A percentile compares a stretch with the other conserved stretches of the same genome.
These are phyloP conservation scores for Nannizziopsis arthrosporioides DNA, from an alignment of 2,329 filamentous ascomycete genomes.

Conservation along the genomic window DNA sequence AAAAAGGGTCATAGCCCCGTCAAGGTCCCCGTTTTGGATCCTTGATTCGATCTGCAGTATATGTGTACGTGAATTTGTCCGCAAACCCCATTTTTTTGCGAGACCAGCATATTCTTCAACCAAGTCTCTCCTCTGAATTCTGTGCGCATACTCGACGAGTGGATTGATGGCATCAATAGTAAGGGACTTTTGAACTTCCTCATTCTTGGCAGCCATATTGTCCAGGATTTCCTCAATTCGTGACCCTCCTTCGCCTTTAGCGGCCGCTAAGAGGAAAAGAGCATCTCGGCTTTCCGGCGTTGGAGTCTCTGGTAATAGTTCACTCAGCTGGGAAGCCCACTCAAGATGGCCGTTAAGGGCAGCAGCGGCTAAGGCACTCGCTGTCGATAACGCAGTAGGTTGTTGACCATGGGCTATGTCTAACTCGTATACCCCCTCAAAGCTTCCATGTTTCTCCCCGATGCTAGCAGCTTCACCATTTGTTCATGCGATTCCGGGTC, in stretches of 20 bases:
- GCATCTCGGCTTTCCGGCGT: slow-evolving; percentile 56
- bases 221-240: slow-evolving; percentile 62
- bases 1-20: slow-evolving; percentile 47
- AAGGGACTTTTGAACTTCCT: slow-evolving; percentile 39
- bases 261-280: slow-evolving; percentile 62
- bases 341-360: slow-evolving; percentile 47
- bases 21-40: slow-evolving; percentile 59
- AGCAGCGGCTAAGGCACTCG: slow-evolving; percentile 49
- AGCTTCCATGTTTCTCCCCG: slow-evolving; percentile 45
- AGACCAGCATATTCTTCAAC: slow-evolving; percentile 63
- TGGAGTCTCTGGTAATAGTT: slow-evolving; percentile 34
- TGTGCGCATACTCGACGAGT: slow-evolving; percentile 60
- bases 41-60: slow-evolving; percentile 66
- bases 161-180: slow-evolving; percentile 64
- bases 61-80: slow-evolving; percentile 57
- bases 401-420: slow-evolving; percentile 34
- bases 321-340: slow-evolving; percentile 53
- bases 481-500: slow-evolving; percentile 34
- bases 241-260: slow-evolving; percentile 58
- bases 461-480: slow-evolving; percentile 53
- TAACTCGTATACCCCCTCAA: slow-evolving; percentile 57
- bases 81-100: slow-evolving; percentile 52
- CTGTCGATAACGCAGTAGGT: slow-evolving; percentile 40
- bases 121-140: slow-evolving; percentile 56
- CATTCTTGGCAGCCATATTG: slow-evolving; percentile 46